Evolutionary conservation across 805 yeast species (phyloP), one percentile per base, ranked within the genome.

Genomic region (Nematodospora valgi): DNA sequence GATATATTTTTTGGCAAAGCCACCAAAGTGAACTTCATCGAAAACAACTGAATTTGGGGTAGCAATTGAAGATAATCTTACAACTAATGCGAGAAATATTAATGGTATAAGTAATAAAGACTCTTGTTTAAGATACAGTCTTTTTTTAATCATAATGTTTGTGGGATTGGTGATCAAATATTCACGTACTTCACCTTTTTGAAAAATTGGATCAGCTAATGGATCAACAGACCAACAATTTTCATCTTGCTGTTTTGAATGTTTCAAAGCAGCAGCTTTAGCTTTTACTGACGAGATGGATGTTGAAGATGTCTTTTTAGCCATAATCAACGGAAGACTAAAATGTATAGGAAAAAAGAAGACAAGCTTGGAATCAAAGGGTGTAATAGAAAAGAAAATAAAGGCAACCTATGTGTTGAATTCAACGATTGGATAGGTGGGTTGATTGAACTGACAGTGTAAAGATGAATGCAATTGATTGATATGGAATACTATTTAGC

Each of bases 21-120:
- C 94, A 38, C 98, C 98, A 51, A 93, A 93, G 60, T 86, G 95
- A 26, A 85, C 93, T 59, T 91, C 98, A 58, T 88, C 96, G 46
- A 86, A 86, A 9, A 91, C 95, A 23, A 88, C 94, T 19, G 89
- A 78, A 49, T 78, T 62, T 25, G 99, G 99, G 43, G 63, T 53
- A 18, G 73, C 64, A 39, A 93, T 65, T 35, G 72, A 64, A 45
- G 69, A 64, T 35, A 83, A 66, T 47, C 99, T 78, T 32, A 86
- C 73, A 30, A 59, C 49, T 9, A 69, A 42, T 0, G 95, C 74
- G 2, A 70, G 46, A n/a, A 76, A 49, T 35, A 86, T 62, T 11
- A 64, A 52, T 2, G 48, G 35, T 11, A 29, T 29, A 19, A 34
- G 24, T 5, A 76, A 43, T 11, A 38, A 12, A 2, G 32, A 28